Conservation (phyloP, 768 basidiomycete species). For the Lactarius trivialis region DNA sequence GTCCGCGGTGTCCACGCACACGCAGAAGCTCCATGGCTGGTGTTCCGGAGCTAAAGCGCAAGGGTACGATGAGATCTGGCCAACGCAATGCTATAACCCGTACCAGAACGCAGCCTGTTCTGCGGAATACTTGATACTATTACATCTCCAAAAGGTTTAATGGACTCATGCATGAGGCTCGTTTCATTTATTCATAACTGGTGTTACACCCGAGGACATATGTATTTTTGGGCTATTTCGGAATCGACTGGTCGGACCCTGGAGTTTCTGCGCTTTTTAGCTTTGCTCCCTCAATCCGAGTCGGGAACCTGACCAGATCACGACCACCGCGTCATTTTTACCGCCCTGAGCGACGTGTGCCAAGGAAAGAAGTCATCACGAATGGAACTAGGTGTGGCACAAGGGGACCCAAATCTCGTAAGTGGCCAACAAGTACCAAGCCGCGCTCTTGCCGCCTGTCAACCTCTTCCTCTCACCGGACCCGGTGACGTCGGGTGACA, state of each 20-base stretch:
- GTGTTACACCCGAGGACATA: neutral
- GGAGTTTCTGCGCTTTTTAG: neutral
- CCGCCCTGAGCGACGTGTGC: neutral
- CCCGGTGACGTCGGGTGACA: neutral
- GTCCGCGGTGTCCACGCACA: neutral
- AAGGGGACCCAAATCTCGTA: neutral
- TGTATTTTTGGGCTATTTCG: neutral
- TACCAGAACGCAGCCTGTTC: neutral
- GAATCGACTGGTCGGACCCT: neutral
- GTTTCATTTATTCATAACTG: neutral
- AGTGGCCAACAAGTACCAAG: neutral
- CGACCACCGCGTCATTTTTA: neutral
- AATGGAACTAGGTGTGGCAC: neutral
- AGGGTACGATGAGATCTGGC: neutral
- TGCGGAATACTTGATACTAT: neutral
- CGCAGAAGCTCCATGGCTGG: neutral
- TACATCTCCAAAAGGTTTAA: neutral
- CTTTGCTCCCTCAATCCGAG: neutral
- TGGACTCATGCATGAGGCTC: neutral
- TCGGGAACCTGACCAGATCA: neutral
- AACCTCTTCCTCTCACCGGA: neutral
- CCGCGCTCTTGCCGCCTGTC: neutral
- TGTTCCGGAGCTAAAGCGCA: constrained; percentile 2
- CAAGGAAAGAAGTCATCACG: neutral
- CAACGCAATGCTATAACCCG: neutral